Evolutionary conservation across 371 early-diverging fungal species (phyloP).

Genomic region (Rhizomucor miehei): DNA sequence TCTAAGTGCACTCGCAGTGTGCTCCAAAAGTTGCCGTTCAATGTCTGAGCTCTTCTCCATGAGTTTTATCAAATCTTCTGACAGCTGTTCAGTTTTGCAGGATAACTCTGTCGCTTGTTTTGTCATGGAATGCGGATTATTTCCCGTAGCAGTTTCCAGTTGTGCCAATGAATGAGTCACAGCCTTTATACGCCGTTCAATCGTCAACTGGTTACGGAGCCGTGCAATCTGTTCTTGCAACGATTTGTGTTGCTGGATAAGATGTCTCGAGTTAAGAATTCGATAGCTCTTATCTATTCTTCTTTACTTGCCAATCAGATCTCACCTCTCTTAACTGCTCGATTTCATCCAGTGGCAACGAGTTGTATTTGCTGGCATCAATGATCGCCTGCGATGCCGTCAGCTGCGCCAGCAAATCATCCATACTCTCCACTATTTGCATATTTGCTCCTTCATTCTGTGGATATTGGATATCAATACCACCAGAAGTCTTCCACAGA

Average conservation of each 20-base stretch:
- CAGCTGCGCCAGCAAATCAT: constrained; percentile 55
- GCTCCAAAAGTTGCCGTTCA: constrained; percentile 65
- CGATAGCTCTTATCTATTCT: too few relatives aligned
- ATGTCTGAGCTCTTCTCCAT: constrained; percentile 59
- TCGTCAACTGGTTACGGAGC: constrained; percentile 14
- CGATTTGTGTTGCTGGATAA: constrained; percentile 16
- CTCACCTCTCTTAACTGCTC: constrained; percentile 53
- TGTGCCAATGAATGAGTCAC: constrained; percentile 43
- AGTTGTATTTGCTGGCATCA: constrained; percentile 57
- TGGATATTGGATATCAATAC: constrained; percentile 4
- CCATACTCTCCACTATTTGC: constrained; percentile 20
- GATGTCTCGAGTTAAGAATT: too few relatives aligned
- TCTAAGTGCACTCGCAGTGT: constrained; percentile 65
- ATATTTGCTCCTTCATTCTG: not conserved
- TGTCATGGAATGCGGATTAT: not conserved
- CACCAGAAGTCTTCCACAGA: constrained; percentile 27
- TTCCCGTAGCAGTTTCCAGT: constrained; percentile 34
- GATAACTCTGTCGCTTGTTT: constrained; percentile 40
- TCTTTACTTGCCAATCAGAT: too few relatives aligned
- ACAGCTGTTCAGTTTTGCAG: constrained; percentile 64
- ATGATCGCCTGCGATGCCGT: constrained; percentile 61
- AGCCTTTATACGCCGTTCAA: constrained; percentile 28
- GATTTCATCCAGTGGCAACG: constrained; percentile 52
- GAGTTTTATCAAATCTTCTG: constrained; percentile 62
- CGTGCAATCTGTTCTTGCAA: constrained; percentile 15